These are phyloP conservation scores for Urtica urens DNA, from an alignment of 306 rosid genomes.

Conservation along the genomic window DNA sequence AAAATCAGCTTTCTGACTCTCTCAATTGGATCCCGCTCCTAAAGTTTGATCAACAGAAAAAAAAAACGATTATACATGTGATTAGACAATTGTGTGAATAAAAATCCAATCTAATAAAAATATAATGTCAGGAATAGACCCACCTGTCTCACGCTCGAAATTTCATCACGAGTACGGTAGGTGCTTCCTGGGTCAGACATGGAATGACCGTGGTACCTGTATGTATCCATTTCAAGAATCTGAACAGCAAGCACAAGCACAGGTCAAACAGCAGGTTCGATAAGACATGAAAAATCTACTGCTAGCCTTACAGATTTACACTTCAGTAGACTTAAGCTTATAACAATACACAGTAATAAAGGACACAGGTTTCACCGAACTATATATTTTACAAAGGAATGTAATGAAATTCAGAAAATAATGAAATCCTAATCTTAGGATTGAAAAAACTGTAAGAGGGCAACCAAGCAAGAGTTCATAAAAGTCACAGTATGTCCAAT, in stretches of 20 bases:
- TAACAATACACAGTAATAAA: too few relatives aligned
- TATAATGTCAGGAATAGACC: constrained; percentile 7
- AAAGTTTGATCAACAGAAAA: constrained; percentile 14
- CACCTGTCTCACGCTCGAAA: constrained; percentile 95
- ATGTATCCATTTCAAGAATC: constrained; percentile 98
- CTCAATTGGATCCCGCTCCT: constrained; percentile 98
- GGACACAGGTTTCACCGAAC: too few relatives aligned
- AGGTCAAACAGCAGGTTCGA: constrained; percentile 11
- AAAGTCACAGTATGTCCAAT: too few relatives aligned
- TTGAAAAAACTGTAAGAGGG: too few relatives aligned
- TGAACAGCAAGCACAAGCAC: constrained; percentile 26
- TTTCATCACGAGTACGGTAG: constrained; percentile 92
- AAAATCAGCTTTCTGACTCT: constrained; percentile 72
- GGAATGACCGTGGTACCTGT: constrained; percentile 96
- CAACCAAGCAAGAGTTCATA: too few relatives aligned
- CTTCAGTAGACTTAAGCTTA: too few relatives aligned
- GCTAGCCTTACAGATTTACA: too few relatives aligned
- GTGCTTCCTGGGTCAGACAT: constrained; percentile 99
- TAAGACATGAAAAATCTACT: constrained; percentile 1
- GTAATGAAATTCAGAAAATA: too few relatives aligned
- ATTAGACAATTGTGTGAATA: neutral
- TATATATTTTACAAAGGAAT: too few relatives aligned
- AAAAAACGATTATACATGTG: constrained; percentile 3
- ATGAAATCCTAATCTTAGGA: too few relatives aligned
- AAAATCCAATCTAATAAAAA: neutral